These are phyloP conservation scores for Babesia gibsoni DNA, from an alignment of 169 alveolate species.

Conservation along the genomic window DNA sequence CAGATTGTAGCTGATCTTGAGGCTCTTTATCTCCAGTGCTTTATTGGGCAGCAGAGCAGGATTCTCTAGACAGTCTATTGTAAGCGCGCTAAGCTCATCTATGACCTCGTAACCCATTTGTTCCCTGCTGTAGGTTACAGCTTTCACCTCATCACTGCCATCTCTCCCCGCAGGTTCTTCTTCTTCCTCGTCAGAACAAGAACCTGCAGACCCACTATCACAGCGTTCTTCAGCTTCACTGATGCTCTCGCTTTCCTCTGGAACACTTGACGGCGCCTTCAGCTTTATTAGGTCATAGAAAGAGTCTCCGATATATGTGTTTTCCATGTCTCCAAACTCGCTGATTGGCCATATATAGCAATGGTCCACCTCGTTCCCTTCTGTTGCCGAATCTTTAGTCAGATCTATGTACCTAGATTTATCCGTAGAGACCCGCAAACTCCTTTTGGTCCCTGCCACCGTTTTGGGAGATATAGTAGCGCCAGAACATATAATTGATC, in stretches of 20 bases:
- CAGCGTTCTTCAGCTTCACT: background rate
- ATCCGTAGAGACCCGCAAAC: constrained; percentile 1
- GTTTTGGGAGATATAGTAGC: background rate
- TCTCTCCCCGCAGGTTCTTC: background rate
- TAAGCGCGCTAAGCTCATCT: constrained; percentile 20
- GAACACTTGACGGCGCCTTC: background rate
- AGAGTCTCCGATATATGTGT: constrained; percentile 21
- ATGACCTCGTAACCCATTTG: constrained; percentile 14
- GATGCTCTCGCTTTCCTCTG: background rate
- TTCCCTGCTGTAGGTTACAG: background rate
- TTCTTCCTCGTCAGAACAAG: background rate
- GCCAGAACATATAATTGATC: constrained; percentile 33
- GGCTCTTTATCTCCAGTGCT: constrained; percentile 50
- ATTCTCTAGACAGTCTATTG: constrained; percentile 20
- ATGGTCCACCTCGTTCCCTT: background rate
- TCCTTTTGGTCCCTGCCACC: background rate
- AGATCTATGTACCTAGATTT: constrained; percentile 13
- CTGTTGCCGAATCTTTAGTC: background rate
- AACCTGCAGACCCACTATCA: background rate
- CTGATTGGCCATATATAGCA: constrained; percentile 14
- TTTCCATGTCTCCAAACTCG: constrained; percentile 17
- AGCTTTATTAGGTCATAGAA: constrained; percentile 11
- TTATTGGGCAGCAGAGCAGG: constrained; percentile 35
- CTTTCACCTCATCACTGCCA: background rate
- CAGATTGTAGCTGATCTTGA: constrained; percentile 45